These are phyloP conservation scores for Phylloporus sp. DNA, from an alignment of 1,284 basidiomycete species.

Conservation along the genomic window DNA sequence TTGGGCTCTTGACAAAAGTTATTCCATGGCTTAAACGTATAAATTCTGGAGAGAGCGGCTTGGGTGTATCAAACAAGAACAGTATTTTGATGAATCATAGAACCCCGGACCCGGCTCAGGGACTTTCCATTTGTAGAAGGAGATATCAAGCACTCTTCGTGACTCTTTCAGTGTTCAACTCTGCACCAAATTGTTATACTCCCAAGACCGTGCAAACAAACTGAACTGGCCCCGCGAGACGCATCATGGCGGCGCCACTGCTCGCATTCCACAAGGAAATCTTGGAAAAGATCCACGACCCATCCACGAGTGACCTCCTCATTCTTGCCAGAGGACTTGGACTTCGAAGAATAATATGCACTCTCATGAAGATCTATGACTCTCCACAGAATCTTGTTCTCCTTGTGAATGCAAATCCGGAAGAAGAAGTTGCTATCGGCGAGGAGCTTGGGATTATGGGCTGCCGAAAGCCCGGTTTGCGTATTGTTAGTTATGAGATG, in stretches of 20 bases:
- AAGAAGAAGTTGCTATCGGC: slow-evolving; percentile 91
- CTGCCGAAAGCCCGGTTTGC: slow-evolving; percentile 85
- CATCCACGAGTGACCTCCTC: slow-evolving; percentile 82
- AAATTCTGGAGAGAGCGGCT: background rate
- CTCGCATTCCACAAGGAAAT: slow-evolving; percentile 74
- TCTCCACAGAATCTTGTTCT: slow-evolving; percentile 86
- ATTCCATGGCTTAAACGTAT: background rate
- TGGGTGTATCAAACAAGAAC: background rate
- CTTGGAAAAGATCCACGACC: slow-evolving; percentile 75
- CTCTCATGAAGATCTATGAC: slow-evolving; percentile 91
- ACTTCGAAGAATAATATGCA: slow-evolving; percentile 82
- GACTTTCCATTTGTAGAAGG: slow-evolving; percentile 13
- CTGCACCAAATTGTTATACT: background rate
- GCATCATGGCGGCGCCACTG: slow-evolving; percentile 44
- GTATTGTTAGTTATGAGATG: slow-evolving; percentile 88
- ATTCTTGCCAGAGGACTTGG: slow-evolving; percentile 90
- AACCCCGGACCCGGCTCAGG: too few relatives aligned
- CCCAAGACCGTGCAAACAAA: background rate
- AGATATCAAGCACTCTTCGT: too few relatives aligned
- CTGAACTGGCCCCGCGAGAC: slow-evolving; percentile 2
- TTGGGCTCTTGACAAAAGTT: background rate
- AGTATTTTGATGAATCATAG: too few relatives aligned
- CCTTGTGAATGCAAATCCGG: slow-evolving; percentile 86
- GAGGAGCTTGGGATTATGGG: slow-evolving; percentile 94
- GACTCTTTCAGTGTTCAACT: background rate